A percentile compares a stretch with the other conserved stretches of the same genome.
Conservation (phyloP, 176 grass and related monocot genomes). For the Tuctoria greenei region DNA sequence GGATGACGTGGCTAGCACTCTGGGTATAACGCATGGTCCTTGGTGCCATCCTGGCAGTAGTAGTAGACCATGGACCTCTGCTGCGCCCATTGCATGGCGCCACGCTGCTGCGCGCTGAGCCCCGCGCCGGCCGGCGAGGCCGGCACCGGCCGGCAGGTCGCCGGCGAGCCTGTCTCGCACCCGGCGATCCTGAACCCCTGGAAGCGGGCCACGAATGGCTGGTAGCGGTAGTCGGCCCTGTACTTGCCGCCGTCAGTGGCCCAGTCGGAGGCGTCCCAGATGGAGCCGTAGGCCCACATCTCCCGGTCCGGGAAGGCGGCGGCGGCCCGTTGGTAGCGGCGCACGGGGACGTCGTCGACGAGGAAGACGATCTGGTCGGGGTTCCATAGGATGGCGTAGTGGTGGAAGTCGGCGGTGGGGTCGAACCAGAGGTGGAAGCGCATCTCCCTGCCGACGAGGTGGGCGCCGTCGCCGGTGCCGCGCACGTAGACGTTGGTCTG, state of each 20-base stretch:
- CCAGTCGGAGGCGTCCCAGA: slow-evolving; percentile 90
- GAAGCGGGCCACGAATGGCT: slow-evolving; percentile 60
- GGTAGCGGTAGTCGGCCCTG: slow-evolving; percentile 66
- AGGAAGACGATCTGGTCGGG: slow-evolving; percentile 88
- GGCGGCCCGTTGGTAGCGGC: slow-evolving; percentile 32
- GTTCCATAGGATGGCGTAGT: slow-evolving; percentile 82
- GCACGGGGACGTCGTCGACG: slow-evolving; percentile 69
- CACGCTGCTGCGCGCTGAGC: slow-evolving; percentile 53
- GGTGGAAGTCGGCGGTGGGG: slow-evolving; percentile 62
- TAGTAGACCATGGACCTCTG: slow-evolving; percentile 65
- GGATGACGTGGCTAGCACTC: slow-evolving; percentile 46
- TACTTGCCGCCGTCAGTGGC: slow-evolving; percentile 73
- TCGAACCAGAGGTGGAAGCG: slow-evolving; percentile 91
- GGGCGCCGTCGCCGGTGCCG: slow-evolving; percentile 58
- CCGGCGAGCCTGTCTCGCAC: slow-evolving; percentile 35
- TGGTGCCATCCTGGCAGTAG: slow-evolving; percentile 66
- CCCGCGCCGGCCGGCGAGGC: slow-evolving; percentile 36
- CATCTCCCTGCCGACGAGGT: slow-evolving; percentile 77
- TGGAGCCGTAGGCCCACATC: slow-evolving; percentile 83
- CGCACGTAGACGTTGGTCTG: slow-evolving; percentile 93
- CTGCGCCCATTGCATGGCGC: slow-evolving; percentile 76
- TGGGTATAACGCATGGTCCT: slow-evolving; percentile 58
- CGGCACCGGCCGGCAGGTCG: slow-evolving; percentile 38
- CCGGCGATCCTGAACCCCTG: slow-evolving; percentile 47
- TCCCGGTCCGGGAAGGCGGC: slow-evolving; percentile 35